Base-by-base conservation (phyloP, 352 stramenopile genomes). In the Phytophthora fragariae region DNA sequence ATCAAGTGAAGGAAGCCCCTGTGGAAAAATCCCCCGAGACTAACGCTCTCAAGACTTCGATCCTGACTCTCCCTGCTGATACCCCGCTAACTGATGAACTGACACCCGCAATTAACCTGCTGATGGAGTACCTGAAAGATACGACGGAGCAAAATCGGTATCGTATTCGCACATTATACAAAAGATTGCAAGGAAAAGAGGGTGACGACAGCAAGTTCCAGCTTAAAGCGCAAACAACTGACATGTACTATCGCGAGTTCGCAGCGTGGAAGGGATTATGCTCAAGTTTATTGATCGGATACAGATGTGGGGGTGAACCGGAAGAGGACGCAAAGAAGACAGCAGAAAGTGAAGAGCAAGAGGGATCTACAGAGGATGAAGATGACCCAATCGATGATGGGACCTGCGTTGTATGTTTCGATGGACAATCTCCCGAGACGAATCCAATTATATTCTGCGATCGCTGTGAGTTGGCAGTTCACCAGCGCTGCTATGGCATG, bases 401-500 rank as follows among this genome's bases (percentile, higher is more conserved):
- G 0, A 96, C 88, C 7, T 97, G 92, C 59, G 89, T 97, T 21
- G 85, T 97, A 24, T 97, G 92, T 62, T 97, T 97, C 68, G 92
- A 97, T 62, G 91, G 90, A 0, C 80, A 91, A 57, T 96, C 92
- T 27, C 90, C 91, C 0, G 92, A 97, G 68, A 82, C 83, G 10
- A 97, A 97, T 62, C 89, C 89, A 6, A 97, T 98, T 63, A 89
- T 98, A 19, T 97, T 97, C 62, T 98, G 92, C 55, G 92, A 97
- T 72, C 81, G 86, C 12, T 98, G 92, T 61, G 88, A 96, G 65
- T 75, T 98, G 31, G 90, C 90, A n/a, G 90, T 97, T 21, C 92
- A 98, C 62, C 90, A 95, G 69, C 83, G 85, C 9, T 98, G 92
- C 77, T 98, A 98, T 55, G 92, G 92, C 56, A 84, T 98, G 53